Evolutionary conservation across 495 filamentous ascomycete species (phyloP).

Genomic region (Patellaria atrata): DNA sequence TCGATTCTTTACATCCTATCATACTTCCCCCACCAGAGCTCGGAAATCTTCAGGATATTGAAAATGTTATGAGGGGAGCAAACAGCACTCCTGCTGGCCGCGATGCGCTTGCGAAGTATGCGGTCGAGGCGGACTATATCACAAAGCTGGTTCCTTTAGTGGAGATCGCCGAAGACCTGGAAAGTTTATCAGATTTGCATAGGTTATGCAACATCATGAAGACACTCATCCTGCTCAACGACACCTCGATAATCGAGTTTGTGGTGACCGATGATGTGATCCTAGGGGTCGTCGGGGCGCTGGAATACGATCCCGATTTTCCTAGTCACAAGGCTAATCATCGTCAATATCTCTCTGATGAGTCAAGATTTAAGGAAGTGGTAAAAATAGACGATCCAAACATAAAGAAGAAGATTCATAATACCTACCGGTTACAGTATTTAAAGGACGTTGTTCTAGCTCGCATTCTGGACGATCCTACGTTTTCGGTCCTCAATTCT

Average conservation of each 20-base stretch:
- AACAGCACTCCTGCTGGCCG: conserved; percentile 61
- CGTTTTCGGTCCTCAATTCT: conserved; percentile 93
- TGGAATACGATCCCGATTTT: conserved; percentile 98
- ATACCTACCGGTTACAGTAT: conserved; percentile 90
- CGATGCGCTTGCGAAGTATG: conserved; percentile 77
- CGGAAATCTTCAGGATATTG: conserved; percentile 66
- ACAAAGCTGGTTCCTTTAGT: conserved; percentile 74
- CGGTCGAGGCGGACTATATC: conserved; percentile 77
- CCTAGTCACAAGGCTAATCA: conserved; percentile 98
- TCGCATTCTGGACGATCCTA: conserved; percentile 91
- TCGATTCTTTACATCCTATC: conserved; percentile 55
- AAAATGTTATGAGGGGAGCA: conserved; percentile 61
- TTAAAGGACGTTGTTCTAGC: conserved; percentile 97
- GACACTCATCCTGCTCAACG: conserved; percentile 82
- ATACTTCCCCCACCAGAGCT: conserved; percentile 66
- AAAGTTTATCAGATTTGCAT: conserved; percentile 74
- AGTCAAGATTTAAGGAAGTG: conserved; percentile 89
- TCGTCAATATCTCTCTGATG: conserved; percentile 77
- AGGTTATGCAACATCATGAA: conserved; percentile 97
- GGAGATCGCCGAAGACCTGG: conserved; percentile 74
- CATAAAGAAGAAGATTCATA: conserved; percentile 83
- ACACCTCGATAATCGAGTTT: conserved; percentile 83
- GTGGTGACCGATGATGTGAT: conserved; percentile 83
- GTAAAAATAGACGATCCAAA: conserved; percentile 71
- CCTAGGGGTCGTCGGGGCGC: conserved; percentile 82